Evolutionary conservation across 805 yeast genomes (phyloP).

Genomic region (Clavispora vitiphila): DNA sequence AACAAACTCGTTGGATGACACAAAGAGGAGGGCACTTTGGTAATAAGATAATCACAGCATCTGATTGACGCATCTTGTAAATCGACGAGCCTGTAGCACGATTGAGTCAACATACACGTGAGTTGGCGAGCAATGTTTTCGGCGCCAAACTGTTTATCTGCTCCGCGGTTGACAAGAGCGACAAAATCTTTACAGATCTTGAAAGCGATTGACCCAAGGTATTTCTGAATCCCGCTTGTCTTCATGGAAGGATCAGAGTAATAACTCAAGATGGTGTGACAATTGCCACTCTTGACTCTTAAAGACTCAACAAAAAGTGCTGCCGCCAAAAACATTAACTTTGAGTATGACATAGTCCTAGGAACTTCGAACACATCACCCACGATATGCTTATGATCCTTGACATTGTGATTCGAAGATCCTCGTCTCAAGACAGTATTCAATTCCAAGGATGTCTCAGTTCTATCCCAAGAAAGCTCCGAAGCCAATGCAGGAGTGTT

Average conservation of each 20-base stretch:
- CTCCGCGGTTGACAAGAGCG: conserved; percentile 46
- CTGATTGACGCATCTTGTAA: conserved; percentile 77
- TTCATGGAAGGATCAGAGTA: conserved; percentile 81
- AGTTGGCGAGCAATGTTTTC: conserved; percentile 60
- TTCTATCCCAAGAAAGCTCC: conserved; percentile 46
- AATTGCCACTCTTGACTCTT: conserved; percentile 74
- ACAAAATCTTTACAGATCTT: conserved; percentile 56
- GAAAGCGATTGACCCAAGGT: conserved; percentile 60
- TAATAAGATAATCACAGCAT: conserved; percentile 66
- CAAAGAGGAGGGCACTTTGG: conserved; percentile 66
- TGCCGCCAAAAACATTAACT: conserved; percentile 83
- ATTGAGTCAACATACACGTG: conserved; percentile 56
- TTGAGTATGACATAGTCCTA: conserved; percentile 59
- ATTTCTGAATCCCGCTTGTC: conserved; percentile 62
- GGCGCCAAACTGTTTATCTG: conserved; percentile 50
- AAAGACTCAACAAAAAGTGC: conserved; percentile 72
- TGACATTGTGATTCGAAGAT: conserved; percentile 74
- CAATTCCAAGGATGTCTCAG: conserved; percentile 88
- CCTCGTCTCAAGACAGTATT: conserved; percentile 89
- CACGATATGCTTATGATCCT: conserved; percentile 63
- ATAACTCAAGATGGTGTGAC: conserved; percentile 71
- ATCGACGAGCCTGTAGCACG: conserved; percentile 73
- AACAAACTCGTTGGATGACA: conserved; percentile 71
- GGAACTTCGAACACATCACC: conserved; percentile 48
- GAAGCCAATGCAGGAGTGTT: conserved; percentile 45